Base-by-base conservation (phyloP, 805 yeast species). In the Pichia thaimueangensis region DNA sequence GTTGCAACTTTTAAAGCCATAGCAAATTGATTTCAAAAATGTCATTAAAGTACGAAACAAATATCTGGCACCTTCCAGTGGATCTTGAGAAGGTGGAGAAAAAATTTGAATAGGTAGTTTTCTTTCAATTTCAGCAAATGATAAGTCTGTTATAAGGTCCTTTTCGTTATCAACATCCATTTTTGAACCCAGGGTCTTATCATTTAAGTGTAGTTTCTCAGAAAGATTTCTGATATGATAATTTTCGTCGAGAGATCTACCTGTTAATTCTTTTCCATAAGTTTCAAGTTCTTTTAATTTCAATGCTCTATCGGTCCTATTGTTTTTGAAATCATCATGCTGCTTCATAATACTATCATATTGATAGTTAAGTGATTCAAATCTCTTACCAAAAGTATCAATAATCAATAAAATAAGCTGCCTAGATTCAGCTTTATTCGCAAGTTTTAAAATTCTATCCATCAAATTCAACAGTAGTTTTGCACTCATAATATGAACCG, bases 401-500 rank as follows among this genome's bases (percentile, higher is more conserved):
- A 93, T 80, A 50, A 93, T 88, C 30, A 84, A 71, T 75, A 93
- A 77, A 64, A 88, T 76, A 41, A 94, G 67, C 59, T 87, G 95
- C 41, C 93, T 70, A 3, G 87, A 84, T 48, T 93, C 96, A 22
- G 77, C 73, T 51, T 85, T 85, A 41, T 84, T 83, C 31, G 85
- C 89, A 52, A 89, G 62, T 54, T 84, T 83, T 74, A 84, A 73
- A 30, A 93, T 83, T 34, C 95, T 69, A 51, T 94, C 98, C 17
- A 93, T 91, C 53, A 94, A 68, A 60, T 93, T 94, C 48, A 91
- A 63, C 25, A 93, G 64, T 25, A 93, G 68, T 62, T 89, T 91
- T 3, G 97, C 96, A 64, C 96, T 85, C 97, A 93, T 88, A 9
- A 89, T 85, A 60, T 94, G 97, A 29, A 89, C 96, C 6, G 95